Percentiles rank a stretch among this genome's conserved stretches.
Evolutionary conservation across 2,329 filamentous ascomycete genomes (phyloP).

Genomic region (Neurospora sp.): DNA sequence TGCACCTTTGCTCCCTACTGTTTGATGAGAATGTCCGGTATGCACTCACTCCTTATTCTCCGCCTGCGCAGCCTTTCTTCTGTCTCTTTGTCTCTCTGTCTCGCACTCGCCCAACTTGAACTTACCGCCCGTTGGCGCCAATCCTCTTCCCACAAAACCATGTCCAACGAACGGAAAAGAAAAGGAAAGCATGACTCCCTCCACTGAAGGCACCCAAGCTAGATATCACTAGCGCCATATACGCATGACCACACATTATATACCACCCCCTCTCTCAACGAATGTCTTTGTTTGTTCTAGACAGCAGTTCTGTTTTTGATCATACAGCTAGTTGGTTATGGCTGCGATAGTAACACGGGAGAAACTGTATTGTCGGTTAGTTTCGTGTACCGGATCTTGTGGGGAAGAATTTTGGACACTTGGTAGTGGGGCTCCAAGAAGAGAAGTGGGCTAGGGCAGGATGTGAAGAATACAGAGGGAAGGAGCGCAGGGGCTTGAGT

Average conservation of each 20-base stretch:
- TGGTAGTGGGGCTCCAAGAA: not conserved
- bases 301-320: not conserved
- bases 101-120: not conserved
- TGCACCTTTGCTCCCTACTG: not conserved
- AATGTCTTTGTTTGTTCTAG: not conserved
- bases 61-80: not conserved
- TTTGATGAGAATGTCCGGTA: not conserved
- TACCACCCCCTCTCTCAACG: not conserved
- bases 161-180: not conserved
- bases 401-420: not conserved
- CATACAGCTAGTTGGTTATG: constrained; percentile 49
- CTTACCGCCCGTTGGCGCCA: not conserved
- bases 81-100: not conserved
- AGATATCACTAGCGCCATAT: not conserved
- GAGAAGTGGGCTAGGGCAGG: not conserved
- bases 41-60: not conserved
- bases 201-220: not conserved
- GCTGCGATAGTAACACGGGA: constrained; percentile 49
- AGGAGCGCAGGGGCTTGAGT: not conserved
- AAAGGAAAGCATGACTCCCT: not conserved
- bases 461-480: not conserved
- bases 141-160: not conserved
- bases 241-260: not conserved
- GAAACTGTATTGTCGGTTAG: constrained; percentile 31
- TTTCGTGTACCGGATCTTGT: not conserved